A percentile compares a stretch with the other conserved stretches of the same genome.
These are phyloP conservation scores for Fusarium metavorans DNA, from an alignment of 2,329 filamentous ascomycete genomes.

Conservation along the genomic window DNA sequence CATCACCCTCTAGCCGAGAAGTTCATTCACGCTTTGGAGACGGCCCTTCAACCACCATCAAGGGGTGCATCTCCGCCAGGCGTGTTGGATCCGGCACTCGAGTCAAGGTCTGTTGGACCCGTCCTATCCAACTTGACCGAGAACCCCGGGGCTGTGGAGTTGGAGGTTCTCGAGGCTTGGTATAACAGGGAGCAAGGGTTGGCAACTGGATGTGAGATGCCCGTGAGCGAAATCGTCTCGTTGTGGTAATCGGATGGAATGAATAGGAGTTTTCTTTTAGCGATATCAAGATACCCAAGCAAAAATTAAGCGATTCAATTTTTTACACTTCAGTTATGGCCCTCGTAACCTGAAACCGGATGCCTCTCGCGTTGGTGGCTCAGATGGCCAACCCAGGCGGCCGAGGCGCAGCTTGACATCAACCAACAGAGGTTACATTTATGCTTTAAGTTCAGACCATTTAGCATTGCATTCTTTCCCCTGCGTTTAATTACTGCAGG, in stretches of 20 bases:
- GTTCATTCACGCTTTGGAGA: conserved; percentile 34
- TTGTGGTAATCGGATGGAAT: conserved; percentile 34
- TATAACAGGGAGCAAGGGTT: conserved; percentile 29
- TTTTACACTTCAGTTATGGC: not conserved
- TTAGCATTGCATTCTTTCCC: not conserved
- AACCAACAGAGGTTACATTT: not conserved
- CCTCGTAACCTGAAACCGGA: not conserved
- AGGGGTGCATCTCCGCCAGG: conserved; percentile 21
- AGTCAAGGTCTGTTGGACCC: conserved; percentile 20
- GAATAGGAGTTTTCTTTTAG: conserved; percentile 16
- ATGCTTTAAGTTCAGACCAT: not conserved
- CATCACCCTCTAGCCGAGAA: conserved; percentile 25
- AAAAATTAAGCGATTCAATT: conserved; percentile 10
- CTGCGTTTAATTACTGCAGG: not conserved
- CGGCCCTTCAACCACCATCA: conserved; percentile 28
- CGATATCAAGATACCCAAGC: conserved; percentile 30
- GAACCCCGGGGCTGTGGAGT: conserved; percentile 22
- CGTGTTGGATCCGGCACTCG: conserved; percentile 36
- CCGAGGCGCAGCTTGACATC: conserved; percentile 8
- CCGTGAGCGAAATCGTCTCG: conserved; percentile 34
- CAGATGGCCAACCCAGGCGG: not conserved
- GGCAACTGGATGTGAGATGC: conserved; percentile 14
- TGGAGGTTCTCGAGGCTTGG: conserved; percentile 41
- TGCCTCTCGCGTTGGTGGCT: conserved; percentile 2
- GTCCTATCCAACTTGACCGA: conserved; percentile 20